phyloP scores from a whole-genome alignment of 1,139 yeast genomes.

The Williopsis jadinii region DNA sequence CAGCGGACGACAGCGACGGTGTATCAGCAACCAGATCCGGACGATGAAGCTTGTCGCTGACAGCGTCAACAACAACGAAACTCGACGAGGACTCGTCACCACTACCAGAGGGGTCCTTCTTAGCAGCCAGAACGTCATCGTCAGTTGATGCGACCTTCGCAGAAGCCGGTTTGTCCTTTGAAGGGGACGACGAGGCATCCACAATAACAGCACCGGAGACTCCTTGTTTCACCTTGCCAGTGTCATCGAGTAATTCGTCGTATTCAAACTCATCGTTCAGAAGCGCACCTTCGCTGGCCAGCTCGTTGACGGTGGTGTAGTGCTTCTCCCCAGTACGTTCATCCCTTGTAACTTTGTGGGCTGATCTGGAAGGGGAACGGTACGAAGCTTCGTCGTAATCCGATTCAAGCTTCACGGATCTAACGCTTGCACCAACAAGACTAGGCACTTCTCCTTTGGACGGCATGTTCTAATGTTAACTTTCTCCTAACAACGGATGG shows the following conservation, averaged over 20 bases:
- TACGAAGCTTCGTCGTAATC: conserved; percentile 6
- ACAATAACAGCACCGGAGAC: conserved; percentile 11
- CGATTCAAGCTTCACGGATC: conserved; percentile 15
- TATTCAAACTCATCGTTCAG: conserved; percentile 48
- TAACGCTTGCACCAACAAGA: conserved; percentile 19
- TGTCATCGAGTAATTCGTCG: conserved; percentile 42
- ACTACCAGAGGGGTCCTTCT: conserved; percentile 4
- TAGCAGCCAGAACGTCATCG: background rate
- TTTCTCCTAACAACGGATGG: too few relatives aligned
- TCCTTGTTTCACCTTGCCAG: conserved; percentile 39
- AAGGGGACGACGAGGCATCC: too few relatives aligned
- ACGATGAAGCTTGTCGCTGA: conserved; percentile 6
- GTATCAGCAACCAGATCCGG: conserved; percentile 1
- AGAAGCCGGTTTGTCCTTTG: background rate
- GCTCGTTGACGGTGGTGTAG: conserved; percentile 45
- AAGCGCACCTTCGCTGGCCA: conserved; percentile 54
- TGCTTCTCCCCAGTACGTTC: conserved; percentile 8
- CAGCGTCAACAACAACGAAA: conserved; percentile 19
- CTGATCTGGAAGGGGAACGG: conserved; percentile 13
- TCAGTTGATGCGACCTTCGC: conserved; percentile 1
- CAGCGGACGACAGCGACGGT: background rate
- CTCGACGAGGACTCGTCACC: conserved; percentile 14
- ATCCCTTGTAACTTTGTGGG: conserved; percentile 2
- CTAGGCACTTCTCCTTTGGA: conserved; percentile 14
- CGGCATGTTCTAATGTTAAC: conserved; percentile 3